phyloP scores from a whole-genome alignment of 345 rosid species.

The Euphorbia lathyris region DNA sequence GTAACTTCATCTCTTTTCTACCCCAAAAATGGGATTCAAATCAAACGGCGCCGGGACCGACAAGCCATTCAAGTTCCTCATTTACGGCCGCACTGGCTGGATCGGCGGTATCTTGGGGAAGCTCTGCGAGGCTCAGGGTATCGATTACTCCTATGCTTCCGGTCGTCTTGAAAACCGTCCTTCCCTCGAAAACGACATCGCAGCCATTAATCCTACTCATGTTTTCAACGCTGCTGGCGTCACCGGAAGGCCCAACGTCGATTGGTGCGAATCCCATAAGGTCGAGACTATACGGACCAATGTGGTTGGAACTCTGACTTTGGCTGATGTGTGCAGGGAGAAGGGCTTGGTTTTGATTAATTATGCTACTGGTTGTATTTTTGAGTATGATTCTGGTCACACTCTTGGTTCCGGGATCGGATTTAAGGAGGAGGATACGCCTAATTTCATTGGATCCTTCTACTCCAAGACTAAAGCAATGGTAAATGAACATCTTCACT shows the following conservation, averaged over 20 bases:
- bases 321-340: constrained; percentile 80
- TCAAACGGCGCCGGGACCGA: constrained; percentile 43
- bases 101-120: constrained; percentile 85
- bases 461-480: constrained; percentile 95
- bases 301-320: constrained; percentile 79
- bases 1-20: background rate
- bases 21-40: constrained; percentile 47
- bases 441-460: constrained; percentile 83
- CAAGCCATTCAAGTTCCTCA: constrained; percentile 60
- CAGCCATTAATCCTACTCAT: constrained; percentile 61
- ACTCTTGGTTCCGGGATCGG: constrained; percentile 75
- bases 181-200: constrained; percentile 62
- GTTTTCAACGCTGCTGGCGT: constrained; percentile 96
- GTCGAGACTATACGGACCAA: constrained; percentile 88
- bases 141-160: constrained; percentile 62
- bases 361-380: constrained; percentile 87
- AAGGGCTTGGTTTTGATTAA: constrained; percentile 66
- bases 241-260: constrained; percentile 90
- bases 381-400: constrained; percentile 74
- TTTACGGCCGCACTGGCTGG: constrained; percentile 94
- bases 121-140: constrained; percentile 61
- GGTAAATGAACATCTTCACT: constrained; percentile 40
- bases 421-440: constrained; percentile 86
- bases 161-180: constrained; percentile 80
- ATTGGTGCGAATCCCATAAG: constrained; percentile 93